phyloP scores from a whole-genome alignment of 768 basidiomycete species.

The Lactarius psammicola region DNA sequence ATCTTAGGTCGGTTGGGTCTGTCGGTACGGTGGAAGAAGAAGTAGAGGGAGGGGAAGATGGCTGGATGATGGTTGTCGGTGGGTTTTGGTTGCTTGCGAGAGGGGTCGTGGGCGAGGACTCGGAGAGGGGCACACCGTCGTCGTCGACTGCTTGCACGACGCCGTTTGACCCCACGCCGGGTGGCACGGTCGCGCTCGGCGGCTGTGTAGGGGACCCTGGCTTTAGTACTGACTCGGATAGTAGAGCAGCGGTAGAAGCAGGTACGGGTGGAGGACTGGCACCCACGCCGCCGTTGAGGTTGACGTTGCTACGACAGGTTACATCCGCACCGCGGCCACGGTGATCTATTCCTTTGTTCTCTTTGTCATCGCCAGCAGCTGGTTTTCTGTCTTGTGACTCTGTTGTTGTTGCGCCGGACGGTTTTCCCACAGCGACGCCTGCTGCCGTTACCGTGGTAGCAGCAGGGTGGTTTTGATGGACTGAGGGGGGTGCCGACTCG shows the following conservation, averaged over 20 bases:
- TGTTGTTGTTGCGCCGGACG: neutral
- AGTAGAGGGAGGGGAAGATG: neutral
- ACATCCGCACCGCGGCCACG: neutral
- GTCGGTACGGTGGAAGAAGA: slow-evolving; percentile 8
- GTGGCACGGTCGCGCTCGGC: neutral
- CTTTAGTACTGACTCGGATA: neutral
- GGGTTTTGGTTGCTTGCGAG: slow-evolving; percentile 15
- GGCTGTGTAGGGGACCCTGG: neutral
- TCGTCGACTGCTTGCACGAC: neutral
- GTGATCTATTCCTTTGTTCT: neutral
- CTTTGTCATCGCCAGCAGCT: neutral
- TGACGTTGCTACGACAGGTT: neutral
- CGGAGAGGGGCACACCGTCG: neutral
- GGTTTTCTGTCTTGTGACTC: neutral
- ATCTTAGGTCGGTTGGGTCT: slow-evolving; percentile 30
- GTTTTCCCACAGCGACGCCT: neutral
- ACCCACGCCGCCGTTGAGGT: neutral
- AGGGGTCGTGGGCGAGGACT: slow-evolving; percentile 19
- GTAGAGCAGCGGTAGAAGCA: neutral
- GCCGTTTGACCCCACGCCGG: neutral
- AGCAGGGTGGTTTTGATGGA: neutral
- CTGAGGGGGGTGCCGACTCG: slow-evolving; percentile 14
- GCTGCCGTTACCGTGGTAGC: slow-evolving; percentile 1
- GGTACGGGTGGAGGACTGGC: neutral
- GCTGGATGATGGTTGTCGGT: neutral